These are phyloP conservation scores for Cronartium quercuum DNA, from an alignment of 1,284 basidiomycete genomes.

Conservation along the genomic window DNA sequence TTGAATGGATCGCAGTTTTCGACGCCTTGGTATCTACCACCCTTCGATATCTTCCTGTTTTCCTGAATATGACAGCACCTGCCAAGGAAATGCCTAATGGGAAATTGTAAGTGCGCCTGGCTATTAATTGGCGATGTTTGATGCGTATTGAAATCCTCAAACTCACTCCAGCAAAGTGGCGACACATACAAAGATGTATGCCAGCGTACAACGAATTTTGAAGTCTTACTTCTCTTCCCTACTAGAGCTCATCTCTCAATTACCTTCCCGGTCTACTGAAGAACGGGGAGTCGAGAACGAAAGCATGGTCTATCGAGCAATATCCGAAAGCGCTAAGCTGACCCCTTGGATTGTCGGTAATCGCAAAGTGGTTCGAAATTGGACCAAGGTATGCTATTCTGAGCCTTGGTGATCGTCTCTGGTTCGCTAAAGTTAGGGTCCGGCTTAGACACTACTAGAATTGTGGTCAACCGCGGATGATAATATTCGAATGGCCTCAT, in stretches of 20 bases:
- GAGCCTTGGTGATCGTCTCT: too few relatives aligned
- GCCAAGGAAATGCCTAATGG: constrained; percentile 74
- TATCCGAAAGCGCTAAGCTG: constrained; percentile 75
- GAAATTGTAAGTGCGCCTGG: constrained; percentile 62
- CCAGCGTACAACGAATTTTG: constrained; percentile 76
- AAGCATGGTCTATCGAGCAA: constrained; percentile 60
- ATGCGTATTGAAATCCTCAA: neutral
- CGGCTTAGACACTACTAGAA: constrained; percentile 68
- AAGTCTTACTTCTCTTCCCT: constrained; percentile 82
- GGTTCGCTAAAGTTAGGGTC: neutral
- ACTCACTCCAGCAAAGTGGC: constrained; percentile 58
- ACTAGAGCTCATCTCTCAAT: constrained; percentile 68
- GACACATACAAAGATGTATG: constrained; percentile 50
- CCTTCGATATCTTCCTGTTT: constrained; percentile 81
- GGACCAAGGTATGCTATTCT: constrained; percentile 67
- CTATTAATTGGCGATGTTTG: neutral
- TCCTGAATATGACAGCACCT: constrained; percentile 79
- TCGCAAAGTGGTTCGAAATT: constrained; percentile 72
- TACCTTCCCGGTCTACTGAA: constrained; percentile 55
- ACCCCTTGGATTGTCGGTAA: constrained; percentile 76
- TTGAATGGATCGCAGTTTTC: constrained; percentile 60
- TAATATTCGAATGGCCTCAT: constrained; percentile 75
- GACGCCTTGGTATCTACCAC: constrained; percentile 83
- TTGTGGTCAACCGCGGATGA: constrained; percentile 74
- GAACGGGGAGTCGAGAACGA: constrained; percentile 46